Conservation (phyloP, 2,329 filamentous ascomycete species). For the Fonsecaea erecta region DNA sequence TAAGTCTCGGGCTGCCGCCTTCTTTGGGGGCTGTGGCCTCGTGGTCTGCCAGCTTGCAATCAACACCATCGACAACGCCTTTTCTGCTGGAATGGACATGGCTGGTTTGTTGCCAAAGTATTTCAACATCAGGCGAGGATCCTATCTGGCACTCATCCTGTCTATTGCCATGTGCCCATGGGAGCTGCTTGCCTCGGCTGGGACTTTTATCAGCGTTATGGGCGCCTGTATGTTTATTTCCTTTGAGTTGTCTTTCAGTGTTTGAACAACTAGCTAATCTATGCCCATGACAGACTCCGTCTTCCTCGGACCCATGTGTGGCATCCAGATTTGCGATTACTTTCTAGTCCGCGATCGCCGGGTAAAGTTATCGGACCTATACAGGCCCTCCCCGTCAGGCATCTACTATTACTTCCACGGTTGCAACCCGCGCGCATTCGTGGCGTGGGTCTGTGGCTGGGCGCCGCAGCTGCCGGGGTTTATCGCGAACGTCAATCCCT, state of each 20-base stretch:
- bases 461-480: conserved; percentile 42
- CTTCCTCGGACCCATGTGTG: conserved; percentile 51
- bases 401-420: conserved; percentile 52
- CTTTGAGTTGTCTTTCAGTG: background rate
- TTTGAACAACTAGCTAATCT: background rate
- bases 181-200: conserved; percentile 55
- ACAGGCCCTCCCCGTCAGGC: conserved; percentile 42
- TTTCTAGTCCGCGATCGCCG: conserved; percentile 44
- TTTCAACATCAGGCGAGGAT: conserved; percentile 62
- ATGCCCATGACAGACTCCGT: conserved; percentile 40
- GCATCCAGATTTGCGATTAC: conserved; percentile 43
- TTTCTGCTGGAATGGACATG: conserved; percentile 61
- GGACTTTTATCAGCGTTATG: conserved; percentile 55
- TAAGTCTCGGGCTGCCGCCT: conserved; percentile 49
- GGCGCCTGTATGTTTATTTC: conserved; percentile 35
- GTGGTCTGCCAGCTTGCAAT: conserved; percentile 54
- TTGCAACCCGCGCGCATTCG: conserved; percentile 51
- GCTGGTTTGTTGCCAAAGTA: conserved; percentile 58
- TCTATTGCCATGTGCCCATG: conserved; percentile 56
- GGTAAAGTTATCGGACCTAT: conserved; percentile 51
- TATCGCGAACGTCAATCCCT: conserved; percentile 35
- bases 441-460: conserved; percentile 46
- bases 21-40: conserved; percentile 54
- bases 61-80: conserved; percentile 54
- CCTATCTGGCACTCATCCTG: conserved; percentile 50